These are phyloP conservation scores for Arachis hypogaea DNA, from an alignment of 306 rosid genomes.

Conservation along the genomic window DNA sequence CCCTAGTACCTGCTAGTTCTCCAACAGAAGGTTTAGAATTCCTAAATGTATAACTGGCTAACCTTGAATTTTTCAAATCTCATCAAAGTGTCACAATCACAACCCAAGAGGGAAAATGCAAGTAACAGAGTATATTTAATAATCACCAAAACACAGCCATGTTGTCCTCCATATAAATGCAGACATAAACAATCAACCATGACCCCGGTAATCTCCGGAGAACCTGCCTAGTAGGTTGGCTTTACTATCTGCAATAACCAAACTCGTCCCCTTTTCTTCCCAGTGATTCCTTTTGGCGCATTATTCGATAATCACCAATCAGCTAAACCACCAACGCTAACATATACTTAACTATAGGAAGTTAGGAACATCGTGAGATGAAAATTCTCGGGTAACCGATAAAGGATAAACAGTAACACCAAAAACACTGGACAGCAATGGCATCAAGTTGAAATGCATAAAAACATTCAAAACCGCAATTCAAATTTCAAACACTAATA, in stretches of 20 bases:
- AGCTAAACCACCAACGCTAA: not conserved
- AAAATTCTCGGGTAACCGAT: not conserved
- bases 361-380: not conserved
- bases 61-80: not conserved
- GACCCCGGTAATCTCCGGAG: not conserved
- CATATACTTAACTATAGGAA: not conserved
- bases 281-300: not conserved
- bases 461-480: not conserved
- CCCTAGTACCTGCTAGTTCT: not conserved
- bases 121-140: not conserved
- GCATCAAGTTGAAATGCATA: not conserved
- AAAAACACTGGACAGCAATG: not conserved
- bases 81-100: not conserved
- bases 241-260: not conserved
- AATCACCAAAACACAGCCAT: not conserved
- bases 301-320: not conserved
- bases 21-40: not conserved
- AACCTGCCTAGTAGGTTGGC: not conserved
- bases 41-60: not conserved
- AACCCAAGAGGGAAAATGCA: not conserved
- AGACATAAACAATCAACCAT: not conserved
- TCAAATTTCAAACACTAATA: not conserved
- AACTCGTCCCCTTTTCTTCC: not conserved
- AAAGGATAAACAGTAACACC: not conserved
- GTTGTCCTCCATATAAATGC: not conserved